A percentile compares a stretch with the other conserved stretches of the same genome.
These are phyloP conservation scores for Prunus fruticosa DNA, from an alignment of 306 rosid genomes.

Conservation along the genomic window DNA sequence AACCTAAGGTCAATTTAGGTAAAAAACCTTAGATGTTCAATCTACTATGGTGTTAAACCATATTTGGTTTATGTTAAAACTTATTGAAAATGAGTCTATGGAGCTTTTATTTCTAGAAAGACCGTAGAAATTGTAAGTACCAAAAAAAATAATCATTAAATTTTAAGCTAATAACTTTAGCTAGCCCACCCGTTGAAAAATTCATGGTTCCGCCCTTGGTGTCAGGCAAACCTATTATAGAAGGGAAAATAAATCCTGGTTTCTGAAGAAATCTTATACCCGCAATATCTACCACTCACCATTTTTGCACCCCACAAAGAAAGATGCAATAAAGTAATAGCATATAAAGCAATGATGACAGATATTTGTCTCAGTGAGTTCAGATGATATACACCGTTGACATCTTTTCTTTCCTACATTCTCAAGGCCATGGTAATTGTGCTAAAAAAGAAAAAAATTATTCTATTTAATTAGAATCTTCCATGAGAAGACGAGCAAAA, in stretches of 20 bases:
- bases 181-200: no score
- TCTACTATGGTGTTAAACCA: no score
- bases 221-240: conserved; percentile 7
- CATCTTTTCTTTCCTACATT: background rate
- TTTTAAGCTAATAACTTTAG: no score
- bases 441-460: background rate
- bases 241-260: background rate
- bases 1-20: no score
- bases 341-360: background rate
- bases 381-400: background rate
- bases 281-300: background rate
- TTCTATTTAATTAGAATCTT: background rate
- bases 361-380: background rate
- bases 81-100: no score
- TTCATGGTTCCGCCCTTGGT: no score
- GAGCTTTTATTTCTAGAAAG: no score
- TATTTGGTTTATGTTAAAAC: no score
- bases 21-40: no score
- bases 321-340: background rate
- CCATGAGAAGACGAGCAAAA: background rate
- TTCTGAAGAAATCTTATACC: conserved; percentile 3
- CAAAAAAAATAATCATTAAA: no score
- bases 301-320: background rate
- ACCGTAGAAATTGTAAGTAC: no score
- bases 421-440: background rate